phyloP scores from a whole-genome alignment of 352 stramenopile genomes.

The Thalassiosira hispida region DNA sequence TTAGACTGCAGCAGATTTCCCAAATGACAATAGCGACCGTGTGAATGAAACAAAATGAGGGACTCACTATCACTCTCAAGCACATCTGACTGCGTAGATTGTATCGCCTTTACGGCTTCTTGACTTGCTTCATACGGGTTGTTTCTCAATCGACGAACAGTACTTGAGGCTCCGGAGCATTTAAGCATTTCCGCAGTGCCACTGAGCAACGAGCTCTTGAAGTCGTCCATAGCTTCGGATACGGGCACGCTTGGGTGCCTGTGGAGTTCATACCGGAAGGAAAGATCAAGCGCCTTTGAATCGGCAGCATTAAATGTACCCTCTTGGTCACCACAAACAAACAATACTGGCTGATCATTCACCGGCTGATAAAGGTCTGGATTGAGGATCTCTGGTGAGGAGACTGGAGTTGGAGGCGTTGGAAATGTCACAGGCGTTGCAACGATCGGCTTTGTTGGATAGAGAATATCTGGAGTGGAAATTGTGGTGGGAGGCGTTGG shows the following conservation, averaged over 20 bases:
- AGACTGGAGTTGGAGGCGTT: slow-evolving; percentile 1
- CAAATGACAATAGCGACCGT: neutral
- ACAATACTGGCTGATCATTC: slow-evolving; percentile 18
- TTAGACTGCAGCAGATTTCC: neutral
- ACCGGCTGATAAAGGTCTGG: neutral
- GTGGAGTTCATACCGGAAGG: slow-evolving; percentile 47
- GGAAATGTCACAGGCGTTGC: neutral
- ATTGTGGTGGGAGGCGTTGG: neutral
- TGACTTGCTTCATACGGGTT: slow-evolving; percentile 2
- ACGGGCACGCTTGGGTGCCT: slow-evolving; percentile 10
- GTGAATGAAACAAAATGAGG: slow-evolving; percentile 1
- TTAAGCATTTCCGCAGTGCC: slow-evolving; percentile 18
- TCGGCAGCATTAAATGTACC: slow-evolving; percentile 24
- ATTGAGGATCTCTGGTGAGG: neutral
- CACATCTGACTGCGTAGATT: slow-evolving; percentile 22
- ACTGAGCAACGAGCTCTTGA: slow-evolving; percentile 40
- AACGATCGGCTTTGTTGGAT: neutral
- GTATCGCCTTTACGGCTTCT: slow-evolving; percentile 25
- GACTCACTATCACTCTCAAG: slow-evolving; percentile 17
- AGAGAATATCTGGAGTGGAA: neutral
- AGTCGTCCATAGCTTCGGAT: slow-evolving; percentile 22
- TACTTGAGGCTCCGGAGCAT: slow-evolving; percentile 25
- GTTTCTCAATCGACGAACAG: slow-evolving; percentile 7
- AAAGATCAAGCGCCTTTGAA: slow-evolving; percentile 22
- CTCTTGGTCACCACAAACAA: slow-evolving; percentile 24